phyloP scores from a whole-genome alignment of 2,329 filamentous ascomycete genomes.

The Botryotinia globosa region DNA sequence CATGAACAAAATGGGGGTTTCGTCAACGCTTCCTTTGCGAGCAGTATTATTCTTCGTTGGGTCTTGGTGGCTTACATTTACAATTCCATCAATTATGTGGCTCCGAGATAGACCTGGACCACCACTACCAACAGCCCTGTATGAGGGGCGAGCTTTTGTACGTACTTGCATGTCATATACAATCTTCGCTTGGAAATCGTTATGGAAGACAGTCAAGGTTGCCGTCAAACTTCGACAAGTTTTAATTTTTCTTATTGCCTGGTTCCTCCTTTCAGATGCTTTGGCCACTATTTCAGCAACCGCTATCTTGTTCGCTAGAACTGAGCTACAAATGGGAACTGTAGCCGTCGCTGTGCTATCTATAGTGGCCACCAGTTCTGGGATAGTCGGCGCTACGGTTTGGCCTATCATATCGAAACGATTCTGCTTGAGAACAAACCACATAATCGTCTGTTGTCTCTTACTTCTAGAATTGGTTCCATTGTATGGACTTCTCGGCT shows the following conservation, averaged over 20 bases:
- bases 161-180: conserved; percentile 69
- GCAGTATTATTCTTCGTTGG: conserved; percentile 86
- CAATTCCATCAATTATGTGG: conserved; percentile 83
- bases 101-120: conserved; percentile 86
- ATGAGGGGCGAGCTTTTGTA: conserved; percentile 17
- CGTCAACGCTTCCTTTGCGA: conserved; percentile 74
- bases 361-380: conserved; percentile 81
- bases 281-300: conserved; percentile 94
- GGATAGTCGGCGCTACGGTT: conserved; percentile 82
- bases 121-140: conserved; percentile 54
- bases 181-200: conserved; percentile 77
- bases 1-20: conserved; percentile 41
- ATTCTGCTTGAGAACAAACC: conserved; percentile 70
- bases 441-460: conserved; percentile 92
- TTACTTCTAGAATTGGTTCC: conserved; percentile 88
- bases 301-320: conserved; percentile 94
- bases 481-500: conserved; percentile 84
- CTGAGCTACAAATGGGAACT: conserved; percentile 82
- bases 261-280: conserved; percentile 92
- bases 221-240: conserved; percentile 72
- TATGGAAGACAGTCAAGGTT: conserved; percentile 75
- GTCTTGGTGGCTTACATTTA: conserved; percentile 90
- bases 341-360: conserved; percentile 89
- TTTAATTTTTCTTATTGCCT: conserved; percentile 76
- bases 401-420: conserved; percentile 77